phyloP scores from a whole-genome alignment of 1,139 yeast genomes.

The Scheffersomyces insectosa region DNA sequence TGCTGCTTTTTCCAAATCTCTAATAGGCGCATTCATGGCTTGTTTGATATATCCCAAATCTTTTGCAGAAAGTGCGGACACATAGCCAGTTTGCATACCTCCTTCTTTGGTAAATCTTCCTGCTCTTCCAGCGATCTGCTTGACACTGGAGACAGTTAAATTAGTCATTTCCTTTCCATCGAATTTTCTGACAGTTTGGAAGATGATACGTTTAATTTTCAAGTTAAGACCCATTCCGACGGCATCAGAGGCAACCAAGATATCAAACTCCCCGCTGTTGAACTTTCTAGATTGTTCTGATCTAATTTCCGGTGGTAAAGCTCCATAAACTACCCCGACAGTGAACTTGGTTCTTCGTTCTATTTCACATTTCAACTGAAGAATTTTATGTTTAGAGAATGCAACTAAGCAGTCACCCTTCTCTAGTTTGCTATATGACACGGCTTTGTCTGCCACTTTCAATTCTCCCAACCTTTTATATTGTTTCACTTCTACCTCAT shows the following conservation, averaged over 20 bases:
- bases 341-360: slow-evolving; percentile 60
- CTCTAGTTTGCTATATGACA: slow-evolving; percentile 37
- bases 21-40: slow-evolving; percentile 48
- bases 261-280: slow-evolving; percentile 73
- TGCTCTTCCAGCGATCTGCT: slow-evolving; percentile 96
- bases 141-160: slow-evolving; percentile 65
- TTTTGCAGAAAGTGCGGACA: slow-evolving; percentile 50
- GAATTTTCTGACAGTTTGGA: slow-evolving; percentile 66
- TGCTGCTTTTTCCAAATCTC: slow-evolving; percentile 53
- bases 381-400: slow-evolving; percentile 72
- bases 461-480: slow-evolving; percentile 79
- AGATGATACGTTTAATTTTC: slow-evolving; percentile 76
- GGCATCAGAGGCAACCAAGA: slow-evolving; percentile 93
- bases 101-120: slow-evolving; percentile 62
- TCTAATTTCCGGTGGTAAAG: slow-evolving; percentile 93
- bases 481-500: slow-evolving; percentile 62
- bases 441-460: slow-evolving; percentile 46
- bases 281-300: slow-evolving; percentile 79
- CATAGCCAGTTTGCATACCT: slow-evolving; percentile 56
- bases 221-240: slow-evolving; percentile 96
- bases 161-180: slow-evolving; percentile 57
- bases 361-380: slow-evolving; percentile 63
- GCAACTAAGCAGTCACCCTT: slow-evolving; percentile 91
- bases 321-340: slow-evolving; percentile 93
- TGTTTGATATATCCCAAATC: slow-evolving; percentile 46